Base-by-base conservation (phyloP, 2,329 filamentous ascomycete genomes). In the Rutstroemia sp. region DNA sequence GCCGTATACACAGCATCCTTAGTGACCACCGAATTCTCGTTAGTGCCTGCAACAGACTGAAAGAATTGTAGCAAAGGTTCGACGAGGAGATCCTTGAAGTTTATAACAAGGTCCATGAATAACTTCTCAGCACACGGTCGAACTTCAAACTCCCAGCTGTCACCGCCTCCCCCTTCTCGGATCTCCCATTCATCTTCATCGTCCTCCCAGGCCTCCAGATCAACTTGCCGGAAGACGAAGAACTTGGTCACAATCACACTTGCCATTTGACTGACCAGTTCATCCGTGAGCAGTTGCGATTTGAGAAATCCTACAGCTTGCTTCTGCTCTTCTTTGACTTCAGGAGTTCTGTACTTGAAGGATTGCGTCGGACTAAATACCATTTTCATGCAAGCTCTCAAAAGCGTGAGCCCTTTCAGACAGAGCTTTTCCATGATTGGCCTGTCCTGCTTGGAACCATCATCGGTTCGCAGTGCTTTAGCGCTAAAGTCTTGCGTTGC, bases 1-100 rank as follows among this genome's bases (percentile, higher is more conserved):
- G 92, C 91, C 5, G 89, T 95, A 68, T 99, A 99, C 0, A 97
- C 84, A 0, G 92, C 92, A 69, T 99, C 94, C 69, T 96, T 97
- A 58, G 88, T 83, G 16, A 94, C 78, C 12, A 97, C 80, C 61
- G 94, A 84, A 10, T 75, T 70, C 34, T 78, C 68, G 5, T 56
- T 73, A 73, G 80, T 78, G 74, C 82, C 81, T 58, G 89, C 85
- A 54, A 91, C 88, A 7, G 83, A 84, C 61, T 87, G 79, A 69
- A 97, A 96, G 63, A 96, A 95, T 49, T 81, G 78, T 46, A 97
- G 75, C 27, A 99, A 75, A 16, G 90, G 91, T 47, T 87, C 81
- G 9, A 89, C 81, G 40, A 97, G 80, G 27, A 95, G 77, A 48
- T 86, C 77, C 72, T 94, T 96, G 78, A 89, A 95, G 73, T 95